Base-by-base conservation (phyloP, 768 basidiomycete species). In the Chalciporus chontae region DNA sequence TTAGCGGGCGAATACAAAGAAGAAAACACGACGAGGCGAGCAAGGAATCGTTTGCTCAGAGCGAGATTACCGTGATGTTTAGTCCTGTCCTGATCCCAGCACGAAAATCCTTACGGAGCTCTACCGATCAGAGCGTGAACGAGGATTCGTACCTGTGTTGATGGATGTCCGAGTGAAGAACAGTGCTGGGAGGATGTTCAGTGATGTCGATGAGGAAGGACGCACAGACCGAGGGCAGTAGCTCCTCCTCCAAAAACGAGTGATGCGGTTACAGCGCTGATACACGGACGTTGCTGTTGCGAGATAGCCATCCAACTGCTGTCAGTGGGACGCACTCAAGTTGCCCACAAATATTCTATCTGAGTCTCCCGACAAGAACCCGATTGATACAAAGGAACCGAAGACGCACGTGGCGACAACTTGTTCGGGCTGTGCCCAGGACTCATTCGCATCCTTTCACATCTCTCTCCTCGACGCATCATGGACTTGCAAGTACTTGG, bases 81-180 rank as follows among this genome's bases (percentile, higher is more conserved):
- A 3, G 84, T 84, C 50, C 75, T 76, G 38, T 84, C 50, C 75
- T 76, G 38, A 90, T 72, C 3, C 83, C 87, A 3, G 74, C 76
- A 7, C 85, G 81, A 29, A 90, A 72, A 65, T 88, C 85, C 26
- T 68, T 63, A 5, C 84, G 78, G 3, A 90, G 65, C 55, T 82
- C 79, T 10, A 63, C 60, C 2, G 87, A 87, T 85, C 85, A 90
- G 52, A 83, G 73, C 0, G 79, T 81, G 66, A 85, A 70, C 10
- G 74, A 71, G 7, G 66, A 70, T n/a, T 78, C 72, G 56, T 78
- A 80, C 21, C 83, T 84, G 54, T 40, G 21, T 21, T 21, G 27
- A 40, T 4, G 44, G 43, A 8, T 36, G 9, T 32, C n/a, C 6
- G 50, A 21, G 39, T 8, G 34, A 5, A 36, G 8, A 36, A 36